These are phyloP conservation scores for Boletus rex-veris DNA, from an alignment of 768 basidiomycete genomes.

Conservation along the genomic window DNA sequence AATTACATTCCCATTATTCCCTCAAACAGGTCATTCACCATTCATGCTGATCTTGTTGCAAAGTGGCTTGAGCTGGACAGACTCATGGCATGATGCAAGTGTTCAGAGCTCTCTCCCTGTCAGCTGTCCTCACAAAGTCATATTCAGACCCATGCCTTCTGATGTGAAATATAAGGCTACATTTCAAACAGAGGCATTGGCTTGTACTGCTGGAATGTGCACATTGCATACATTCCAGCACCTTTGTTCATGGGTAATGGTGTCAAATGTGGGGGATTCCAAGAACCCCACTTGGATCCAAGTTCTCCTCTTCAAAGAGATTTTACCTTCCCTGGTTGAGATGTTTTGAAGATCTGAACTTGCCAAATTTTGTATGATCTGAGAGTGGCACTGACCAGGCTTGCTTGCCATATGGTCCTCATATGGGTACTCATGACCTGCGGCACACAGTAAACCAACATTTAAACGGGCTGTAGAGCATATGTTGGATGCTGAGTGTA, in stretches of 20 bases:
- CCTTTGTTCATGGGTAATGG: no score
- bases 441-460: neutral
- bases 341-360: neutral
- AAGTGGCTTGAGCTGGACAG: neutral
- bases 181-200: no score
- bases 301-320: no score
- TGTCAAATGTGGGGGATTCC: no score
- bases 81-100: neutral
- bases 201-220: no score
- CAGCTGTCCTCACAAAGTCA: no score
- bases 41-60: neutral
- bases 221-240: no score
- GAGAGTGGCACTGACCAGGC: neutral
- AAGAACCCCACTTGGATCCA: no score
- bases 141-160: no score
- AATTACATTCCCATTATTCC: neutral
- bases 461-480: neutral
- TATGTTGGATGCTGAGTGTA: neutral
- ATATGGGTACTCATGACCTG: neutral
- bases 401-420: neutral
- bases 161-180: no score
- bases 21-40: neutral
- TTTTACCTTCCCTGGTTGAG: no score
- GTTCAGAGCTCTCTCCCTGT: neutral
- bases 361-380: neutral